Evolutionary conservation across 495 filamentous ascomycete species (phyloP).

Genomic region (Collariella sp.): DNA sequence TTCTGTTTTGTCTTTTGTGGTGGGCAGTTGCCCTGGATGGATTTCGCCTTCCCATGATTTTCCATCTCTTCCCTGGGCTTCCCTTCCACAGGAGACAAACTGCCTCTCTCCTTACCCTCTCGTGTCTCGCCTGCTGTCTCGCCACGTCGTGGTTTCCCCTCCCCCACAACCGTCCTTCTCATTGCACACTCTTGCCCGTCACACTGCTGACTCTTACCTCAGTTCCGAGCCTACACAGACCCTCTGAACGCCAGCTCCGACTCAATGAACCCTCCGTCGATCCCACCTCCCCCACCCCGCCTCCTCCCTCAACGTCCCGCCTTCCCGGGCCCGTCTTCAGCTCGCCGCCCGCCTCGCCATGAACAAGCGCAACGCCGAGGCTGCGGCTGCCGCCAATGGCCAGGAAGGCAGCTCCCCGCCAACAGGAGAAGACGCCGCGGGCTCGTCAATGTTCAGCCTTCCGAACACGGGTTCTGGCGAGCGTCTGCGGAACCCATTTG

Average conservation of each 20-base stretch:
- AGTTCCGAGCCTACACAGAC: constrained; percentile 47
- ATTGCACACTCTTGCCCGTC: neutral
- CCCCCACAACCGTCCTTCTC: neutral
- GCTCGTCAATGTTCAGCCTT: constrained; percentile 16
- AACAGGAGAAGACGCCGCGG: constrained; percentile 18
- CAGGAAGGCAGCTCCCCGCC: constrained; percentile 17
- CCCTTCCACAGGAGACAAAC: neutral
- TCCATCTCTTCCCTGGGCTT: neutral
- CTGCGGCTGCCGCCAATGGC: constrained; percentile 28
- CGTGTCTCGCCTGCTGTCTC: neutral
- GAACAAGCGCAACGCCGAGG: constrained; percentile 56
- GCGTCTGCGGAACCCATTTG: constrained; percentile 39
- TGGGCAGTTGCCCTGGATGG: neutral
- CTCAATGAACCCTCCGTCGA: constrained; percentile 41
- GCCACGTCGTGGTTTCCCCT: neutral
- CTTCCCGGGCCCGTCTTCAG: constrained; percentile 79
- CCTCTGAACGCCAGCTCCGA: constrained; percentile 32
- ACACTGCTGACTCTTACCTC: constrained; percentile 15
- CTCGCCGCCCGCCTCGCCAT: constrained; percentile 74
- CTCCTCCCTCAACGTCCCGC: constrained; percentile 68
- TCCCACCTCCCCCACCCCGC: constrained; percentile 45
- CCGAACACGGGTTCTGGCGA: constrained; percentile 19
- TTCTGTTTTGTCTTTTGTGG: neutral
- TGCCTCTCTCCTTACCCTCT: too few species aligned
- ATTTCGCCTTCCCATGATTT: neutral